Evolutionary conservation across 345 rosid genomes (phyloP).

Genomic region (Hevea brasiliensis): DNA sequence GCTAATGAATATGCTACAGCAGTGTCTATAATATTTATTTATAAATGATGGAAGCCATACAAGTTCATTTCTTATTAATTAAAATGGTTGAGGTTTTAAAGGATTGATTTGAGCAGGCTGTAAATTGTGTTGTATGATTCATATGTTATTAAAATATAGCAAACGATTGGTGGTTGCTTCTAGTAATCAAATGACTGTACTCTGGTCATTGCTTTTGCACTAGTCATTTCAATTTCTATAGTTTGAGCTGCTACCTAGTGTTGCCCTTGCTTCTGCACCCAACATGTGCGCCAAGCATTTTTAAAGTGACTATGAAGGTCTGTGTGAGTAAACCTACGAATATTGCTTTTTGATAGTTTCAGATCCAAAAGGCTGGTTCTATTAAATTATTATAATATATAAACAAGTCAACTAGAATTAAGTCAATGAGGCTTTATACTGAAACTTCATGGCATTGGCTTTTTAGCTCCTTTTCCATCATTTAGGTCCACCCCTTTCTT

Average conservation of each 20-base stretch:
- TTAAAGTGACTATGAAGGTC: not conserved
- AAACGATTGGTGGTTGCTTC: not conserved
- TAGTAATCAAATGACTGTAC: not conserved
- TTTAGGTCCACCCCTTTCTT: not conserved
- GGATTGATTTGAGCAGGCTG: not conserved
- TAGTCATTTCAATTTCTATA: not conserved
- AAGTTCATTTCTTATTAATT: conserved; percentile 5
- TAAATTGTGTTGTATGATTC: not conserved
- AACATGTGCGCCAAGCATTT: not conserved
- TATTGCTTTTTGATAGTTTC: not conserved
- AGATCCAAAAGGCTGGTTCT: not conserved
- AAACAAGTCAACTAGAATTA: not conserved
- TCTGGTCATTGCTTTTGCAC: not conserved
- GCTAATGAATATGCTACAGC: not conserved
- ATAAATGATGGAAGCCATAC: not conserved
- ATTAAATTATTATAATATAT: not conserved
- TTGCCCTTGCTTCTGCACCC: not conserved
- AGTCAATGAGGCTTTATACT: not conserved
- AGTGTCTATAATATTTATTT: not conserved
- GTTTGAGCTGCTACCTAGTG: not conserved
- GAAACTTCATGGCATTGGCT: not conserved
- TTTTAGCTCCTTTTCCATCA: not conserved
- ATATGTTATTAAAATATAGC: not conserved
- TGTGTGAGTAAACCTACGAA: not conserved
- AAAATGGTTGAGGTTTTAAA: conserved; percentile 1